These are phyloP conservation scores for Monosporascus sp. DNA, from an alignment of 2,329 filamentous ascomycete genomes.

Conservation along the genomic window DNA sequence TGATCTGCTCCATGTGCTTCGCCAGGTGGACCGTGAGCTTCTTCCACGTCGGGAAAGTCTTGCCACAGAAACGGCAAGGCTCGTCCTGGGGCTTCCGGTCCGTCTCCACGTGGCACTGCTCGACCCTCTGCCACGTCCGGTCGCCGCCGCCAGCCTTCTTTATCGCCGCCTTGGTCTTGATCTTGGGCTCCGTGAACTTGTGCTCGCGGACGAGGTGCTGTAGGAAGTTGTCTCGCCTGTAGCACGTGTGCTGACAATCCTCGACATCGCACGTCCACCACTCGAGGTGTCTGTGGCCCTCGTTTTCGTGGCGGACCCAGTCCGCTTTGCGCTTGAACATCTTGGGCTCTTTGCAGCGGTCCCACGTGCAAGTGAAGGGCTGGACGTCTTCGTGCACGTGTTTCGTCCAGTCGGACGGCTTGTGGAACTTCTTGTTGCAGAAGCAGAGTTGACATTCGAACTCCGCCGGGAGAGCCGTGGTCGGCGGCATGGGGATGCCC, in stretches of 20 bases:
- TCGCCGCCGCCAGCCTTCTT: conserved; percentile 55
- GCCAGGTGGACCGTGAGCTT: conserved; percentile 89
- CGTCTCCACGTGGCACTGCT: conserved; percentile 71
- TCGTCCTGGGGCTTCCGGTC: conserved; percentile 62
- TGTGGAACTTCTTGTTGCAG: conserved; percentile 76
- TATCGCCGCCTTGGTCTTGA: conserved; percentile 66
- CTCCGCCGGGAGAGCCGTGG: conserved; percentile 70
- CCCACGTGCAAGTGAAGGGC: conserved; percentile 89
- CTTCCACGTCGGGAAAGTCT: conserved; percentile 79
- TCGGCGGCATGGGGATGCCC: conserved; percentile 78
- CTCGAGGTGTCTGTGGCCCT: conserved; percentile 82
- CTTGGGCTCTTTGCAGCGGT: conserved; percentile 75
- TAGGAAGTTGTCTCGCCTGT: conserved; percentile 85
- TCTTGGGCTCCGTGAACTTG: conserved; percentile 76
- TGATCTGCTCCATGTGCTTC: conserved; percentile 91
- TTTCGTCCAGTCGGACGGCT: conserved; percentile 95
- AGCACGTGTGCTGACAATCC: conserved; percentile 78
- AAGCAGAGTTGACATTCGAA: conserved; percentile 90
- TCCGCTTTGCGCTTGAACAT: conserved; percentile 94
- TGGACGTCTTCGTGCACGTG: conserved; percentile 92
- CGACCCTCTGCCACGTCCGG: conserved; percentile 71
- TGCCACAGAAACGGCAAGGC: conserved; percentile 82
- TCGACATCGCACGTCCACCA: conserved; percentile 84
- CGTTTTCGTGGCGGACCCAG: conserved; percentile 92
- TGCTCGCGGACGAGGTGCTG: conserved; percentile 91